Base-by-base conservation (phyloP, 192 early-diverging fungal species). In the Linnemannia exigua region DNA sequence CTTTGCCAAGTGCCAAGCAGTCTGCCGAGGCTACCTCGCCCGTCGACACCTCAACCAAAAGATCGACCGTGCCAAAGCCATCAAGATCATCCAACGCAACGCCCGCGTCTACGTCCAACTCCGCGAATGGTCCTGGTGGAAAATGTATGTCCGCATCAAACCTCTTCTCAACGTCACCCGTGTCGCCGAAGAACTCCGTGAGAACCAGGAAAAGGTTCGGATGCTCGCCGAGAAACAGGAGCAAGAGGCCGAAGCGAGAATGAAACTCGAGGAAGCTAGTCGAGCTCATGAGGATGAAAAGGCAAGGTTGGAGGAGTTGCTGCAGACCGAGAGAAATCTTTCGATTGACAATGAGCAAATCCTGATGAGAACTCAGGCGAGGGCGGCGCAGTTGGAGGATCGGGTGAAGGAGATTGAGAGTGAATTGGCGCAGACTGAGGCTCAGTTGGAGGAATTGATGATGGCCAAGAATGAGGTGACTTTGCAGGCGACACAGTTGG, bases 41-140 rank as follows among this genome's bases (percentile, higher is more conserved):
- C 91, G 97, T 54, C 92, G 93, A 28, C 82, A 87, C 38, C 76
- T 87, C 48, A 74, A 85, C 17, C 74, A 89, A 72, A 95, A 97
- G 89, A 92, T 94, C 87, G 93, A 95, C 46, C 77, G 84, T 9
- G 84, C 84, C 36, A 86, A 86, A 63, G 97, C 98, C 3, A 98
- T 98, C 80, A 92, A 94, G 74, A 91, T 99, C 20, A 99, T 99
- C 79, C 98, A 99, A 88, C 93, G 92, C 81, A 99, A 99, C 72
- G 96, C 97, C 2, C 93, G 98, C 28, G 90, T 97, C 22, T 98
- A 97, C 86, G 94, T 98, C 63, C 89, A 93, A 50, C 91, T 99
- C 19, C 92, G 95, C 37, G 96, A 98, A 91, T 98, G 97, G 96
- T 89, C 95, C 28, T 99, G 98, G 98, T 98, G 97, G 97, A 95